These are phyloP conservation scores for Lignosus rhinocerotis DNA, from an alignment of 1,284 basidiomycete genomes.

Conservation along the genomic window DNA sequence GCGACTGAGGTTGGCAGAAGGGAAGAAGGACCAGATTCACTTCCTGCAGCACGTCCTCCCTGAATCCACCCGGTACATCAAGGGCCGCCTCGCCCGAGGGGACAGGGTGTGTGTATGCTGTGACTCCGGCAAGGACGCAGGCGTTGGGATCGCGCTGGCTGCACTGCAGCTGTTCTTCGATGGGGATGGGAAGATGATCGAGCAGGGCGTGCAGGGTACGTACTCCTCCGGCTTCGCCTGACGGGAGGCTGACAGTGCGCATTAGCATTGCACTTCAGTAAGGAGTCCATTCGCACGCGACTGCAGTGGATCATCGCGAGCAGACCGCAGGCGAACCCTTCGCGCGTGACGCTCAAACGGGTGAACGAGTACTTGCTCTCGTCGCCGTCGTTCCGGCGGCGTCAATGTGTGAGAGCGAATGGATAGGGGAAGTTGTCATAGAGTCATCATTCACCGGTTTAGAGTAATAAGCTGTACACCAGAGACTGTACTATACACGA, in stretches of 20 bases:
- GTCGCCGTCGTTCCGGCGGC: constrained; percentile 25
- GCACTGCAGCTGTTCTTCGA: constrained; percentile 62
- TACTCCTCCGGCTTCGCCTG: background rate
- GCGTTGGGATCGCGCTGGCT: constrained; percentile 62
- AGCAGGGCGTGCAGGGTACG: constrained; percentile 11
- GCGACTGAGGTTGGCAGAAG: constrained; percentile 37
- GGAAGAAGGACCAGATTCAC: constrained; percentile 55
- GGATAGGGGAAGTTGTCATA: background rate
- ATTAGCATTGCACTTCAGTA: constrained; percentile 32
- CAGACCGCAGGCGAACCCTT: constrained; percentile 72
- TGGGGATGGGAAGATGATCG: constrained; percentile 41
- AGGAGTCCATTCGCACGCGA: constrained; percentile 62
- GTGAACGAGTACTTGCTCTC: constrained; percentile 77
- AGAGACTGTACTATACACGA: constrained; percentile 52
- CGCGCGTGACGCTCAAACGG: constrained; percentile 72
- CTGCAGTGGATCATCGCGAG: constrained; percentile 82
- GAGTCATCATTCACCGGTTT: background rate
- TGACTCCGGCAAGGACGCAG: constrained; percentile 56
- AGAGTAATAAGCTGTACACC: constrained; percentile 19
- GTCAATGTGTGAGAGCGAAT: background rate
- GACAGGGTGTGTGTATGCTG: constrained; percentile 53
- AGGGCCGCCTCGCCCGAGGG: constrained; percentile 38
- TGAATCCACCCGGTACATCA: constrained; percentile 48
- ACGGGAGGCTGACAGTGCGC: background rate
- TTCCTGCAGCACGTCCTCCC: constrained; percentile 55